These are phyloP conservation scores for Phytophthora hibernalis DNA, from an alignment of 352 stramenopile genomes.

Conservation along the genomic window DNA sequence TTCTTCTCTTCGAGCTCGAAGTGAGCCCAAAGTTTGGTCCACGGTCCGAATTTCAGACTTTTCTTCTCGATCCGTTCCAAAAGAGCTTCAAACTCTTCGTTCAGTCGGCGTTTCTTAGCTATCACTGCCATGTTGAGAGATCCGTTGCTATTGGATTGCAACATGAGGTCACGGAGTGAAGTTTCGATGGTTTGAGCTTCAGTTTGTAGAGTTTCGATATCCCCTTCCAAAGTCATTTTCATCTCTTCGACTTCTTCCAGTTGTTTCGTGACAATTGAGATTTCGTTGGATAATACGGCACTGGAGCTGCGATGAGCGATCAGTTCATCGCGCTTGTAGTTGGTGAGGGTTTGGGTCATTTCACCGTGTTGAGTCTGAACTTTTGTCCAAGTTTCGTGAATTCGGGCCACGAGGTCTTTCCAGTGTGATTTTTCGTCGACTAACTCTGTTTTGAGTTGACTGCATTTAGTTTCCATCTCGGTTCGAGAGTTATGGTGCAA, in stretches of 20 bases:
- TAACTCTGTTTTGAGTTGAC: constrained; percentile 25
- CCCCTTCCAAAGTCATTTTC: constrained; percentile 56
- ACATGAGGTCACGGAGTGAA: constrained; percentile 69
- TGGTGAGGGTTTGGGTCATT: constrained; percentile 79
- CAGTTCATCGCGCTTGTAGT: constrained; percentile 84
- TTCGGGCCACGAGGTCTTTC: constrained; percentile 33
- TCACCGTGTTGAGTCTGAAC: constrained; percentile 53
- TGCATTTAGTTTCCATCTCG: constrained; percentile 22
- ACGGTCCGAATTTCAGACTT: constrained; percentile 58
- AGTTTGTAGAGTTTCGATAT: constrained; percentile 63
- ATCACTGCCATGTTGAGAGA: constrained; percentile 68
- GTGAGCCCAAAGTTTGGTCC: constrained; percentile 65
- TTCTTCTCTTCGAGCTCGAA: constrained; percentile 61
- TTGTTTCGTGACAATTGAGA: constrained; percentile 75
- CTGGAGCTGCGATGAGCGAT: constrained; percentile 76
- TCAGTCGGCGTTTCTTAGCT: constrained; percentile 80
- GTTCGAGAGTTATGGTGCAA: constrained; percentile 24
- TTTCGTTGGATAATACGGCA: constrained; percentile 77
- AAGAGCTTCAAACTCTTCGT: constrained; percentile 83
- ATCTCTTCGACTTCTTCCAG: constrained; percentile 80
- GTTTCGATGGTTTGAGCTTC: constrained; percentile 67
- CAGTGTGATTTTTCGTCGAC: constrained; percentile 41
- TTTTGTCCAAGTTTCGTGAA: constrained; percentile 44
- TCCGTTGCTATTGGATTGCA: constrained; percentile 38
- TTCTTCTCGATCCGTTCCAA: constrained; percentile 81